phyloP scores from a whole-genome alignment of 192 early-diverging fungal genomes.

The Dimargaris cristalligena region DNA sequence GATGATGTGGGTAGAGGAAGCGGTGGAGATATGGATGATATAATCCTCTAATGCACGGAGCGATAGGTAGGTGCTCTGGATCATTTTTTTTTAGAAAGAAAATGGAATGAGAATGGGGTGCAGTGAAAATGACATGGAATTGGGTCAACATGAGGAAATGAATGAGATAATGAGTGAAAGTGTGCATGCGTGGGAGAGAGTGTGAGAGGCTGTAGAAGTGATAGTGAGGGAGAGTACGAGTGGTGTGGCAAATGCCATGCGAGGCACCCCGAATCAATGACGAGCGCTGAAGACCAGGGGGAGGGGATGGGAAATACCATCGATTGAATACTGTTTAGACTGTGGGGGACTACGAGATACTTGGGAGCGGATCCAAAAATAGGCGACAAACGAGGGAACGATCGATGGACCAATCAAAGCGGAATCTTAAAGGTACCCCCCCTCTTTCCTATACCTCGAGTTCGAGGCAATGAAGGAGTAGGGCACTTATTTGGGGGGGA shows the following conservation, averaged over 20 bases:
- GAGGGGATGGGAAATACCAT: background rate
- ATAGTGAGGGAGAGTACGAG: background rate
- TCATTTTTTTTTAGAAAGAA: background rate
- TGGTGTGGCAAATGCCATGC: background rate
- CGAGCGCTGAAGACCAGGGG: no score
- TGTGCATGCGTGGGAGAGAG: background rate
- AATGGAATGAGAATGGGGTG: background rate
- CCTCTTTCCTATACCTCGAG: background rate
- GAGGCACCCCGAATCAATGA: no score
- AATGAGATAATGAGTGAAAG: background rate
- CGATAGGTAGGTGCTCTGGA: background rate
- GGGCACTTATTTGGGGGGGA: constrained; percentile 6
- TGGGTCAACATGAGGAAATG: background rate
- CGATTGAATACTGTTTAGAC: background rate
- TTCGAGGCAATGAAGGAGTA: no score
- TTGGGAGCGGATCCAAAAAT: background rate
- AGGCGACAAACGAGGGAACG: background rate
- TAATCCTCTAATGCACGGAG: background rate
- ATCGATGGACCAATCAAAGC: background rate
- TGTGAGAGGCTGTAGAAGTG: background rate
- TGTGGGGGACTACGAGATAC: background rate
- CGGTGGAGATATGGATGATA: background rate
- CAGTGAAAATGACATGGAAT: background rate
- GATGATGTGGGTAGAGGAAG: background rate
- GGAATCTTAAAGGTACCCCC: no score